These are phyloP conservation scores for Dactylellina haptotyla DNA, from an alignment of 2,329 filamentous ascomycete genomes.

Conservation along the genomic window DNA sequence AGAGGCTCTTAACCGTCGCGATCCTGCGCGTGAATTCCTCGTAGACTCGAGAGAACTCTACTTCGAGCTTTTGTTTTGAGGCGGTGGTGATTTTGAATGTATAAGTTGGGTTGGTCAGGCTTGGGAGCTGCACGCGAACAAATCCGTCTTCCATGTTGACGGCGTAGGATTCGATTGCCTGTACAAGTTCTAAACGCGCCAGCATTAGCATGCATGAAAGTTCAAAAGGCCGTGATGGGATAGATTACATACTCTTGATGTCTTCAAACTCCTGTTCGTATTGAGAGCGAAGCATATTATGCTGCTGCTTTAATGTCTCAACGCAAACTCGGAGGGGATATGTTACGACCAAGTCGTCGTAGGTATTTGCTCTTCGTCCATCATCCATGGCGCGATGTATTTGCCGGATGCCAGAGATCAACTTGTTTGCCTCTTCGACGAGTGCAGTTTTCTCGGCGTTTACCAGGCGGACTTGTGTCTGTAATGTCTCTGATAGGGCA, in stretches of 20 bases:
- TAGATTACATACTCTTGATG: constrained; percentile 78
- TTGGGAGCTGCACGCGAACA: constrained; percentile 83
- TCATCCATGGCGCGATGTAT: constrained; percentile 65
- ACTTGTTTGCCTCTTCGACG: constrained; percentile 85
- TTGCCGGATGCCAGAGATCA: constrained; percentile 86
- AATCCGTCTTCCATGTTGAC: constrained; percentile 93
- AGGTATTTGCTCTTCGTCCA: constrained; percentile 49
- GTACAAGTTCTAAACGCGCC: constrained; percentile 76
- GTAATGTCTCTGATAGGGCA: constrained; percentile 88
- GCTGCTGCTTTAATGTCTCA: constrained; percentile 83
- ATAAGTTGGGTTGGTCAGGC: constrained; percentile 76
- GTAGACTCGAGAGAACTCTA: constrained; percentile 92
- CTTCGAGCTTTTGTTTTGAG: constrained; percentile 86
- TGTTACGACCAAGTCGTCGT: constrained; percentile 74
- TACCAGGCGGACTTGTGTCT: constrained; percentile 86
- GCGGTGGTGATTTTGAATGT: constrained; percentile 91
- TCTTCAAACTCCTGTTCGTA: constrained; percentile 94
- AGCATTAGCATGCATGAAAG: background rate
- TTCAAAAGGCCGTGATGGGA: background rate
- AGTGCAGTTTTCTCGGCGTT: constrained; percentile 89
- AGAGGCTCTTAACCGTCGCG: constrained; percentile 75
- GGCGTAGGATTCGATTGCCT: constrained; percentile 94
- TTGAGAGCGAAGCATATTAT: constrained; percentile 78
- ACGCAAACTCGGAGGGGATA: constrained; percentile 85
- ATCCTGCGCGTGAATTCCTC: constrained; percentile 93